Base-by-base conservation (phyloP, 2,329 filamentous ascomycete genomes). In the Biscogniauxia sp. region DNA sequence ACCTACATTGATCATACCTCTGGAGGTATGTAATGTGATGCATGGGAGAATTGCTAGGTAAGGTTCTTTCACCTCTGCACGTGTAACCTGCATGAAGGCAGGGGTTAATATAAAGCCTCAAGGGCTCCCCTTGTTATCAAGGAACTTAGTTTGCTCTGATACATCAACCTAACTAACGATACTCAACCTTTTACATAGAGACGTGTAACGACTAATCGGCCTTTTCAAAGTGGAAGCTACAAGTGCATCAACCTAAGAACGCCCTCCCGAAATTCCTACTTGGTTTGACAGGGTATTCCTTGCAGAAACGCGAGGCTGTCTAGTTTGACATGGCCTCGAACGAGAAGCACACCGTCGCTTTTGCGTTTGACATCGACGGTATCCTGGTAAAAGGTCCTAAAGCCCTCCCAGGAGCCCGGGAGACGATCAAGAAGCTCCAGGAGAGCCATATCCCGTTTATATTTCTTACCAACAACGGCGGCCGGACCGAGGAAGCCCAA, bases 401-500 rank as follows among this genome's bases (percentile, higher is more conserved):
- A 50, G 82, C 88, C 4, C 78, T 91, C 23, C 84, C 87, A 1
- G 82, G 83, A 51, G 88, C 89, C 5, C 79, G 79, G 7, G 77
- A 85, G 62, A 80, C 88, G 1, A 79, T 92, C 17, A 72, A 76
- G 9, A 80, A 82, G 60, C 83, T 92, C 11, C 85, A 88, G 65
- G 70, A 76, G n/a, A 78, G 85, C 57, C 74, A 77, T 2, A 87
- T 91, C 20, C 89, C 88, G 0, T 91, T 89, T 78, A 89, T 92
- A 69, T 82, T 92, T 53, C 80, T 92, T 57, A 92, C 89, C 60
- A 92, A 92, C 73, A 88, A 89, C 66, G 89, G 89, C 53, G 89
- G 89, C 51, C 85, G 85, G 66, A 84, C 84, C 58, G 89, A 92
- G 72, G 77, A 78, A 1, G 83, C 84, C 56, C 83, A 88, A 54